Evolutionary conservation across 257 asterid species (phyloP).

Genomic region (Petunia axillaris): DNA sequence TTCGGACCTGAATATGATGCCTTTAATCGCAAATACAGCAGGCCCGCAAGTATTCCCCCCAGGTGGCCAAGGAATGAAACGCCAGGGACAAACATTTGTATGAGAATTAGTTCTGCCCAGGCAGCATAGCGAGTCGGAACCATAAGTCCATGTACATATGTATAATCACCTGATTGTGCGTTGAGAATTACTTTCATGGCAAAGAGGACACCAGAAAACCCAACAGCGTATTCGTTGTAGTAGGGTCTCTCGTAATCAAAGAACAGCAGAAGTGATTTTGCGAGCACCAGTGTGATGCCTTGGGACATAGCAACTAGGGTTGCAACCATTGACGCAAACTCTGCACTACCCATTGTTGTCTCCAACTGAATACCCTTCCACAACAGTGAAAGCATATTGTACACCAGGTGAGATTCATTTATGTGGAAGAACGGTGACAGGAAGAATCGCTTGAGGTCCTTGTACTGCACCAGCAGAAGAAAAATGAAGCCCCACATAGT

Average conservation of each 20-base stretch:
- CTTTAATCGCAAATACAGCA: conserved; percentile 54
- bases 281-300: conserved; percentile 69
- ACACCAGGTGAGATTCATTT: conserved; percentile 78
- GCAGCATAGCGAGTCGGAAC: conserved; percentile 90
- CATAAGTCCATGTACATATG: conserved; percentile 68
- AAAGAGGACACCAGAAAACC: conserved; percentile 93
- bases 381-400: conserved; percentile 87
- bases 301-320: conserved; percentile 79
- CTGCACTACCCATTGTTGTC: conserved; percentile 73
- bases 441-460: conserved; percentile 75
- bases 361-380: conserved; percentile 95
- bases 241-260: conserved; percentile 62
- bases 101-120: conserved; percentile 88
- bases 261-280: conserved; percentile 63
- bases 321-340: conserved; percentile 77
- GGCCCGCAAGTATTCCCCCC: conserved; percentile 89
- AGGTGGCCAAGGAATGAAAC: conserved; percentile 96
- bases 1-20: conserved; percentile 47
- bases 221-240: conserved; percentile 78
- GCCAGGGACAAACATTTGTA: conserved; percentile 88
- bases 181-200: conserved; percentile 91
- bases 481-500: conserved; percentile 6
- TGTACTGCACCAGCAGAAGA: conserved; percentile 59
- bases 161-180: conserved; percentile 64
- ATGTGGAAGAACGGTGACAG: conserved; percentile 84